Evolutionary conservation across 768 basidiomycete species (phyloP).

Genomic region (Chlorophyllum brunneum): DNA sequence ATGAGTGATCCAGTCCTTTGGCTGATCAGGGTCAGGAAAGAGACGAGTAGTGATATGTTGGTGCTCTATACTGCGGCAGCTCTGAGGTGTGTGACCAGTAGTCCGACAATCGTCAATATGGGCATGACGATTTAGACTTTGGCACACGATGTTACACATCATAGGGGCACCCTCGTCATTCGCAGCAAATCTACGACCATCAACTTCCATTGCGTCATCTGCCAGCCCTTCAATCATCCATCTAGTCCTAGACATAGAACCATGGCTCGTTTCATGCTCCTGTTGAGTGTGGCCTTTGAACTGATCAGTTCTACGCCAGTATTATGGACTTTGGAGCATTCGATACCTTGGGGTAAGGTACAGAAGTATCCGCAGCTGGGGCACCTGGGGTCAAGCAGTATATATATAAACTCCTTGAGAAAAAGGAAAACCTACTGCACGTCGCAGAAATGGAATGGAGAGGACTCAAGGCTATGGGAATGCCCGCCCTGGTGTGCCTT

Average conservation of each 20-base stretch:
- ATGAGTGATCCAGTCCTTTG: constrained; percentile 56
- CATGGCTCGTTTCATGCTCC: constrained; percentile 61
- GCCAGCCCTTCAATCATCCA: constrained; percentile 57
- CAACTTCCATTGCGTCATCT: constrained; percentile 44
- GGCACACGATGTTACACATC: constrained; percentile 58
- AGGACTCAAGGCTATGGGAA: constrained; percentile 40
- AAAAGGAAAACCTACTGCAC: constrained; percentile 28
- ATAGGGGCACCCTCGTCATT: constrained; percentile 59
- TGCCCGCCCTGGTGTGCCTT: constrained; percentile 45
- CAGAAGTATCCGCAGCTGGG: constrained; percentile 56
- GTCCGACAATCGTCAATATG: constrained; percentile 57
- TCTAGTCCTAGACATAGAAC: constrained; percentile 54
- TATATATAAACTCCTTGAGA: too few relatives aligned
- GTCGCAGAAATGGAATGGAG: constrained; percentile 54
- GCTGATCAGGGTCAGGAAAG: constrained; percentile 38
- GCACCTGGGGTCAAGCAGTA: constrained; percentile 35
- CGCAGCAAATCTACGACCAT: constrained; percentile 50
- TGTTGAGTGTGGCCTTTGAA: constrained; percentile 50
- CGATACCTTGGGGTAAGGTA: constrained; percentile 48
- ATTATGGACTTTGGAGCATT: too few relatives aligned
- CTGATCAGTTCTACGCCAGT: background rate
- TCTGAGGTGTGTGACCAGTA: constrained; percentile 21
- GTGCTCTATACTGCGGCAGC: constrained; percentile 40
- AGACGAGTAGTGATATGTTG: constrained; percentile 42
- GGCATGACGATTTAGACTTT: constrained; percentile 49